Conservation (phyloP, 2,329 filamentous ascomycete species). For the Pseudomassariella vexata region DNA sequence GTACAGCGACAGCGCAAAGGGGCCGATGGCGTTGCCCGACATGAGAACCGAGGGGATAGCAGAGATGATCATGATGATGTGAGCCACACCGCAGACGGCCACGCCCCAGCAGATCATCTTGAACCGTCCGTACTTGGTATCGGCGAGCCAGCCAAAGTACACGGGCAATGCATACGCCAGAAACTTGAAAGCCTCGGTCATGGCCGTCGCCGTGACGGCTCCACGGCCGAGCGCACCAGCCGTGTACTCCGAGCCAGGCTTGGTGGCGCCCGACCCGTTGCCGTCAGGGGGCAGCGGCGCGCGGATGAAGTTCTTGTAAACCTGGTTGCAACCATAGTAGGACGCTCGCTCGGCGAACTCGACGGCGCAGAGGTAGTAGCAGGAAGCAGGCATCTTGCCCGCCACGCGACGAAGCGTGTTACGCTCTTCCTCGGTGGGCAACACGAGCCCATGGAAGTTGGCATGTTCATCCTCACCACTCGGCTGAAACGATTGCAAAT, state of each 20-base stretch:
- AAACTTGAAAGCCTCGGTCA: conserved; percentile 38
- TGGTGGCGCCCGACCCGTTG: conserved; percentile 22
- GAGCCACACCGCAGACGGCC: conserved; percentile 7
- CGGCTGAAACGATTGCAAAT: no score
- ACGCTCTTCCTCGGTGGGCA: conserved; percentile 41
- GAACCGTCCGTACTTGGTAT: conserved; percentile 33
- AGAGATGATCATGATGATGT: conserved; percentile 25
- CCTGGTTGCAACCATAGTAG: conserved; percentile 42
- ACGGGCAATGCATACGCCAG: conserved; percentile 41
- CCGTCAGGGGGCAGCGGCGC: conserved; percentile 39
- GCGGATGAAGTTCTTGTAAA: conserved; percentile 50
- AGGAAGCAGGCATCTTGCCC: conserved; percentile 34
- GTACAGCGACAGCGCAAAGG: conserved; percentile 55
- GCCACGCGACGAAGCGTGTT: conserved; percentile 37
- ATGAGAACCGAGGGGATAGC: conserved; percentile 31
- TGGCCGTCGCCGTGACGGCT: conserved; percentile 37
- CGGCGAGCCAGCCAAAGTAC: conserved; percentile 32
- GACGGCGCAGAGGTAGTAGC: conserved; percentile 41
- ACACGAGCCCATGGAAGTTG: conserved; percentile 21
- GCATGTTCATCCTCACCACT: conserved; percentile 12
- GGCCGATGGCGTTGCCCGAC: conserved; percentile 42
- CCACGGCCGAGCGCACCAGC: conserved; percentile 46
- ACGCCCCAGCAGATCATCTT: conserved; percentile 10
- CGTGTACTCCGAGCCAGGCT: conserved; percentile 22
- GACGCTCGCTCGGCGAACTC: conserved; percentile 46